phyloP scores from a whole-genome alignment of 2,329 filamentous ascomycete species.

The Trichoderma koningii region DNA sequence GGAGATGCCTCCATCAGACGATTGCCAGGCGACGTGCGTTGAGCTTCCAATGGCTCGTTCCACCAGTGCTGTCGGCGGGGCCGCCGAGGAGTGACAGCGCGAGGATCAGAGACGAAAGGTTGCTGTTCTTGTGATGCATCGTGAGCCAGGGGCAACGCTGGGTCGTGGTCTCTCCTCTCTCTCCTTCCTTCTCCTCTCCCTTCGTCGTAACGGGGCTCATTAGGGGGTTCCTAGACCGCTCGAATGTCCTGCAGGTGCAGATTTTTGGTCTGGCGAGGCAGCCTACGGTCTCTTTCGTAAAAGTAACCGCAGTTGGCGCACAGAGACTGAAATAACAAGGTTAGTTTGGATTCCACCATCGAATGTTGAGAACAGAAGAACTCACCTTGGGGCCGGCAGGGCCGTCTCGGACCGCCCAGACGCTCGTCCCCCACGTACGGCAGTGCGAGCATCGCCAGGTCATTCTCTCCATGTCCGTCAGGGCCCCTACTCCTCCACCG shows the following conservation, averaged over 20 bases:
- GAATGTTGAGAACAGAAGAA: background rate
- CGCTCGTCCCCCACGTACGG: slow-evolving; percentile 80
- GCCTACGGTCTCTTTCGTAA: slow-evolving; percentile 81
- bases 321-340: slow-evolving; percentile 60
- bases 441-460: slow-evolving; percentile 91
- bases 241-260: slow-evolving; percentile 42
- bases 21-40: background rate
- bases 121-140: background rate
- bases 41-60: background rate
- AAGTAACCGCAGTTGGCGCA: slow-evolving; percentile 92
- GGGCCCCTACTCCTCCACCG: slow-evolving; percentile 68
- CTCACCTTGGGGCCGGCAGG: slow-evolving; percentile 80
- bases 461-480: slow-evolving; percentile 75
- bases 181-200: background rate
- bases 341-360: slow-evolving; percentile 23
- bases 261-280: slow-evolving; percentile 60
- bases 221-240: slow-evolving; percentile 36
- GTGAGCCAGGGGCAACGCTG: background rate
- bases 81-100: background rate
- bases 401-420: slow-evolving; percentile 94
- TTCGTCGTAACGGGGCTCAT: slow-evolving; percentile 31
- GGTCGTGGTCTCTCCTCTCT: background rate
- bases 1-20: background rate
- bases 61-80: slow-evolving; percentile 19
- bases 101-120: background rate